A percentile compares a stretch with the other conserved stretches of the same genome.
phyloP scores from a whole-genome alignment of 192 early-diverging fungal species.

The Rhizophagus sp. region DNA sequence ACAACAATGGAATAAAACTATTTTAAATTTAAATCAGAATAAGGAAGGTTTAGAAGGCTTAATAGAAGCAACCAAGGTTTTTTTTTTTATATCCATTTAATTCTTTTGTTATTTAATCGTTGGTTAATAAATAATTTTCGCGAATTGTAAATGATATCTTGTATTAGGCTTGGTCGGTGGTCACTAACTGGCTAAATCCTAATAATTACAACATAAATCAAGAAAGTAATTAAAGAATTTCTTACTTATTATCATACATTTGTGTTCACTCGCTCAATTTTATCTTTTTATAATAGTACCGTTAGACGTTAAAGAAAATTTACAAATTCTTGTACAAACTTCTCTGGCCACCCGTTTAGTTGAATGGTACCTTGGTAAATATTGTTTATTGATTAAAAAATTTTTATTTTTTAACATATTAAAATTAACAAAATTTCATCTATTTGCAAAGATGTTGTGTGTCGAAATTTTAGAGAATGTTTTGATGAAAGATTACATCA shows the following conservation, averaged over 20 bases:
- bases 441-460: slow-evolving; percentile 1
- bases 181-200: neutral
- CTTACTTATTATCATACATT: neutral
- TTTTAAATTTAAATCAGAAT: neutral
- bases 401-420: neutral
- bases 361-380: slow-evolving; percentile 32
- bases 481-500: slow-evolving; percentile 18
- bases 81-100: neutral
- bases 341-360: slow-evolving; percentile 1
- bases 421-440: neutral
- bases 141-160: neutral
- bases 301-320: slow-evolving; percentile 1
- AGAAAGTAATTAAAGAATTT: neutral
- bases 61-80: neutral
- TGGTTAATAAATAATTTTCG: neutral
- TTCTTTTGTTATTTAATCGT: neutral
- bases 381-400: neutral
- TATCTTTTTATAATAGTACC: neutral
- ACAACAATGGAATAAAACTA: neutral
- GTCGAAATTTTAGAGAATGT: neutral
- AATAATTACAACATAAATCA: neutral
- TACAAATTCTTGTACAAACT: neutral
- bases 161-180: neutral
- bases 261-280: neutral
- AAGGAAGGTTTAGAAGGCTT: neutral